Base-by-base conservation (phyloP, 2,329 filamentous ascomycete genomes). In the Fusarium proliferatum region DNA sequence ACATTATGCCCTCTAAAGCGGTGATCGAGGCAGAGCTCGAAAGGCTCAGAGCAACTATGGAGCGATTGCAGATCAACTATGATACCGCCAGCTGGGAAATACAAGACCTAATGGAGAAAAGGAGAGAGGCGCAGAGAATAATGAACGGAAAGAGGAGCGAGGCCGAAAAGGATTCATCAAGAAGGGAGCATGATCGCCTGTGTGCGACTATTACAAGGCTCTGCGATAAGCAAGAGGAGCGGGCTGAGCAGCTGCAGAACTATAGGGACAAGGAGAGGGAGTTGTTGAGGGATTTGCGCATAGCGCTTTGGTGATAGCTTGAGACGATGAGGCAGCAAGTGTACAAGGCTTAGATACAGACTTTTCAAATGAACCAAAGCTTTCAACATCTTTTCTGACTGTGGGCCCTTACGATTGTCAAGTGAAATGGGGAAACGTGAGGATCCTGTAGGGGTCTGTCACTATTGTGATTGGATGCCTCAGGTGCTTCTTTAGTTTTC, bases 191-290 rank as follows among this genome's bases (percentile, higher is more conserved):
- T n/a, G 21, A 49, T 5, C 46, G 46, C 15, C 3, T 49, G 0
- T 49, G 28, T n/a, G 15, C 21, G 7, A 33, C 21, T 17, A 0
- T 49, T 0, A 2, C 15, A 9, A n/a, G 19, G 15, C 21, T 49
- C 21, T 49, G 46, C 15, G 2, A 2, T n/a, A 1, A 4, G 28
- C 28, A 49, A n/a, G 10, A 49, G 1, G 6, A 17, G 46, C 28
- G 46, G 21, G 0, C 0, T 12, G 13, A 16, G 10, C 19, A 33
- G 28, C 12, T 33, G 0, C 21, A 49, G 10, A 9, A 0, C 21
- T 49, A 5, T 4, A n/a, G 2, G n/a, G 46, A 49, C 3, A 49
- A 0, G 5, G 28, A 49, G 46, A 49, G 28, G 21, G 46, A n/a
- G 15, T 9, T 49, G 4, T 0, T 33, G 7, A 49, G 28, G 21